phyloP scores from a whole-genome alignment of 495 filamentous ascomycete species.

The Penicillium taxi region DNA sequence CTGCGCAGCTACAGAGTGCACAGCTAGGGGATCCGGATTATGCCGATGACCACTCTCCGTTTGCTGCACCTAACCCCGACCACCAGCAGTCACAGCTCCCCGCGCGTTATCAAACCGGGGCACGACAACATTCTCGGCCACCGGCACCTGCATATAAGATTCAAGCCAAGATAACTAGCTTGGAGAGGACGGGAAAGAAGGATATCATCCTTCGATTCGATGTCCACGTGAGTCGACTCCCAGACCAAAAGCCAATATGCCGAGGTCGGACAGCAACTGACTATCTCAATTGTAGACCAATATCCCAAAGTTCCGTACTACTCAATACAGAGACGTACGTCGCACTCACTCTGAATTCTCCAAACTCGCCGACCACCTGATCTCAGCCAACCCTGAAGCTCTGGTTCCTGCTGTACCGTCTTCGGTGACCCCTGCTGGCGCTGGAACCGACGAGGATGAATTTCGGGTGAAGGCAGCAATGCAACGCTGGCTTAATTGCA shows the following conservation, averaged over 20 bases:
- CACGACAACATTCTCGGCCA: slow-evolving; percentile 32
- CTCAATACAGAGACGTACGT: slow-evolving; percentile 94
- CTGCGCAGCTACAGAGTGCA: slow-evolving; percentile 37
- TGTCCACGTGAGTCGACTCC: slow-evolving; percentile 66
- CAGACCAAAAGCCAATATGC: not conserved
- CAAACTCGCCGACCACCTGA: slow-evolving; percentile 88
- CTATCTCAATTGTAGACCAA: slow-evolving; percentile 62
- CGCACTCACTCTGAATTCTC: slow-evolving; percentile 92
- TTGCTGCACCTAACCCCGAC: slow-evolving; percentile 31
- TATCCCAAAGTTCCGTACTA: slow-evolving; percentile 92
- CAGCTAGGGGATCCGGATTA: slow-evolving; percentile 36
- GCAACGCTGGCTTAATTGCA: slow-evolving; percentile 90
- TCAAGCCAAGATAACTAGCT: slow-evolving; percentile 84
- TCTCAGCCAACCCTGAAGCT: slow-evolving; percentile 92
- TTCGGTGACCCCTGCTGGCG: slow-evolving; percentile 82
- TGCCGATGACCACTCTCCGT: slow-evolving; percentile 26
- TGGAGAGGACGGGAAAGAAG: slow-evolving; percentile 90
- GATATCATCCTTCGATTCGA: slow-evolving; percentile 94
- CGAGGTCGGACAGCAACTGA: slow-evolving; percentile 5
- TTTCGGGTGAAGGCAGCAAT: slow-evolving; percentile 74
- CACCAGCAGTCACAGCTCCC: slow-evolving; percentile 44
- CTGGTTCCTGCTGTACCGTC: slow-evolving; percentile 96
- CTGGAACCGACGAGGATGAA: slow-evolving; percentile 96
- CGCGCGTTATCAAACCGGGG: slow-evolving; percentile 41
- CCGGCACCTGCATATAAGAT: slow-evolving; percentile 65